These are phyloP conservation scores for Pugionium dolabratum DNA, from an alignment of 345 rosid genomes.

Conservation along the genomic window DNA sequence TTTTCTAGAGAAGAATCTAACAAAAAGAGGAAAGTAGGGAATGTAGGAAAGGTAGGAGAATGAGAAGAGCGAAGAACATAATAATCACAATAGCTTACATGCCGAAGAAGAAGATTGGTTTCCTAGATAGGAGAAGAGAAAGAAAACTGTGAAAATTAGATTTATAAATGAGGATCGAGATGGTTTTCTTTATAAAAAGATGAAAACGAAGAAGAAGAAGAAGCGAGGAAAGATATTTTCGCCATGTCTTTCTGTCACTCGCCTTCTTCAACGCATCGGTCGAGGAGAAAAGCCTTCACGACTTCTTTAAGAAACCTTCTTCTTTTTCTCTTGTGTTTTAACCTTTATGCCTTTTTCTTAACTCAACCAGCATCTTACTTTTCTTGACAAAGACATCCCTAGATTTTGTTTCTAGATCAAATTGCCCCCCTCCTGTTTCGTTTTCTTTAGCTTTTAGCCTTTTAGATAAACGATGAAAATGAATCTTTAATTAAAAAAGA, in stretches of 20 bases:
- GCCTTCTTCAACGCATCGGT: constrained; percentile 53
- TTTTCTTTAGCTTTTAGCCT: not conserved
- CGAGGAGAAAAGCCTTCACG: constrained; percentile 44
- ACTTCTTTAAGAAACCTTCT: constrained; percentile 34
- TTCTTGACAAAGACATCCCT: constrained; percentile 30
- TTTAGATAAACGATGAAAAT: too few species aligned
- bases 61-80: not conserved
- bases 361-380: constrained; percentile 23
- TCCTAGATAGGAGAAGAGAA: constrained; percentile 24
- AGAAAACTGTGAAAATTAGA: constrained; percentile 18
- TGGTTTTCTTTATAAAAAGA: constrained; percentile 14
- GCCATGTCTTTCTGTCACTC: constrained; percentile 45
- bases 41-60: constrained; percentile 22
- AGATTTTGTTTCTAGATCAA: constrained; percentile 3
- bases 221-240: constrained; percentile 23
- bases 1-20: not conserved
- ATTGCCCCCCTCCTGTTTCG: not conserved
- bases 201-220: constrained; percentile 16
- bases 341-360: not conserved
- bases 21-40: not conserved
- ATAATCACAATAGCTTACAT: constrained; percentile 3
- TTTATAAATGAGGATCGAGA: constrained; percentile 40
- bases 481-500: too few species aligned
- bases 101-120: not conserved
- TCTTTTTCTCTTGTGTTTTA: constrained; percentile 15